Evolutionary conservation across 2,329 filamentous ascomycete genomes (phyloP).

Genomic region (Dactylellina leptospora): DNA sequence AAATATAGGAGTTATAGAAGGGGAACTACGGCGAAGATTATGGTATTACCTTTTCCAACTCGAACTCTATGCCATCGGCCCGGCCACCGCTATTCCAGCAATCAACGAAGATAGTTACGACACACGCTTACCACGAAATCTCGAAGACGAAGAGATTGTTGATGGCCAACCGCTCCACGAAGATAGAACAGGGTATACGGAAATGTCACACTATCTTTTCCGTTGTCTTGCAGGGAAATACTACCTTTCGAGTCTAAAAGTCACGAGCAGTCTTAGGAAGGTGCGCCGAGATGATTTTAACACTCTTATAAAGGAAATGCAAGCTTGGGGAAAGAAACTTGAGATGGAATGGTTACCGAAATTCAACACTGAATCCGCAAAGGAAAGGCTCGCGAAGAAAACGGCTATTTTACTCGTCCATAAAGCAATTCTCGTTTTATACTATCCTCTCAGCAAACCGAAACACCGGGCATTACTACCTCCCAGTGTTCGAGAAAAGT

Average conservation of each 20-base stretch:
- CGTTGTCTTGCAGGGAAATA: conserved; percentile 50
- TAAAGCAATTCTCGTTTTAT: conserved; percentile 48
- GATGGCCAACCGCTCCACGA: conserved; percentile 40
- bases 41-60: conserved; percentile 51
- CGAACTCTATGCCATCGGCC: conserved; percentile 45
- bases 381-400: conserved; percentile 47
- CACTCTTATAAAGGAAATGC: conserved; percentile 45
- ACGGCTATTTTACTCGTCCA: conserved; percentile 46
- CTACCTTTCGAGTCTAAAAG: conserved; percentile 49
- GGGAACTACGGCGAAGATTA: conserved; percentile 45
- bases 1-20: conserved; percentile 42
- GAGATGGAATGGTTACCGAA: conserved; percentile 50
- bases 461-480: conserved; percentile 41
- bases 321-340: conserved; percentile 49
- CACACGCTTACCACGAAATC: conserved; percentile 35
- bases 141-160: conserved; percentile 49
- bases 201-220: conserved; percentile 53
- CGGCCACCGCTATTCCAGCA: conserved; percentile 45
- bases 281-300: conserved; percentile 45
- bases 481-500: conserved; percentile 43
- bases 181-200: conserved; percentile 42
- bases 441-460: conserved; percentile 50
- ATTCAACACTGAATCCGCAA: conserved; percentile 38
- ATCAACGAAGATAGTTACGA: conserved; percentile 50
- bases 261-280: conserved; percentile 42